These are phyloP conservation scores for Limnanthes douglasii DNA, from an alignment of 345 rosid genomes.

Conservation along the genomic window DNA sequence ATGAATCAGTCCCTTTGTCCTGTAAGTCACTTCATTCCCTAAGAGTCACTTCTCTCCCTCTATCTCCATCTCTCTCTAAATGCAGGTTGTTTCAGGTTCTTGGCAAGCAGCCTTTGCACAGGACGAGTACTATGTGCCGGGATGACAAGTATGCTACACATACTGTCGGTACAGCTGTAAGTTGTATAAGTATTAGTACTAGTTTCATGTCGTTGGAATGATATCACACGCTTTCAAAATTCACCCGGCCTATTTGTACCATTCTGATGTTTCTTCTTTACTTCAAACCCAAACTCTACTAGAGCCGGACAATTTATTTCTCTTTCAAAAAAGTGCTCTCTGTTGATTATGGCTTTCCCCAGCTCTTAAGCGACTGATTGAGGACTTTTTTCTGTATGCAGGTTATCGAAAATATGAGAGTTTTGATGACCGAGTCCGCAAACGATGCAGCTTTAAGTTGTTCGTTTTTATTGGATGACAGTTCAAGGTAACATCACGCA, in stretches of 20 bases:
- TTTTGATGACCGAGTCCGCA: constrained; percentile 46
- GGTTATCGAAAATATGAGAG: constrained; percentile 78
- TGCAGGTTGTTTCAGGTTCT: constrained; percentile 78
- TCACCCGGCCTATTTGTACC: too few species aligned
- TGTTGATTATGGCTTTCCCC: too few species aligned
- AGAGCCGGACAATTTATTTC: too few species aligned
- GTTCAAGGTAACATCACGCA: constrained; percentile 49
- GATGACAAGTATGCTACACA: constrained; percentile 95
- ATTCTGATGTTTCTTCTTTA: too few species aligned
- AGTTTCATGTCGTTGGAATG: too few species aligned
- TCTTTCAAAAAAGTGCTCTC: too few species aligned
- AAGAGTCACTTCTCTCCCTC: background rate
- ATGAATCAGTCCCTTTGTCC: constrained; percentile 91
- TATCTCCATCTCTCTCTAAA: background rate
- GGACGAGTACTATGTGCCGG: constrained; percentile 95
- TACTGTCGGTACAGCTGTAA: constrained; percentile 81
- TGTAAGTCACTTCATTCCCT: constrained; percentile 19
- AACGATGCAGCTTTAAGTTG: constrained; percentile 49
- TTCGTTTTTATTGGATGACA: constrained; percentile 84
- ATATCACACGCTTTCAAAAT: too few species aligned
- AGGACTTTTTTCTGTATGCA: too few species aligned
- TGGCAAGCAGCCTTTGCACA: constrained; percentile 75
- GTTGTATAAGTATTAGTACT: too few species aligned
- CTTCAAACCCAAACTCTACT: too few species aligned
- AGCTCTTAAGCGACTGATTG: background rate